Percentiles rank a stretch among this genome's conserved stretches.
These are phyloP conservation scores for Hypoxylon sp. DNA, from an alignment of 2,329 filamentous ascomycete species.

Conservation along the genomic window DNA sequence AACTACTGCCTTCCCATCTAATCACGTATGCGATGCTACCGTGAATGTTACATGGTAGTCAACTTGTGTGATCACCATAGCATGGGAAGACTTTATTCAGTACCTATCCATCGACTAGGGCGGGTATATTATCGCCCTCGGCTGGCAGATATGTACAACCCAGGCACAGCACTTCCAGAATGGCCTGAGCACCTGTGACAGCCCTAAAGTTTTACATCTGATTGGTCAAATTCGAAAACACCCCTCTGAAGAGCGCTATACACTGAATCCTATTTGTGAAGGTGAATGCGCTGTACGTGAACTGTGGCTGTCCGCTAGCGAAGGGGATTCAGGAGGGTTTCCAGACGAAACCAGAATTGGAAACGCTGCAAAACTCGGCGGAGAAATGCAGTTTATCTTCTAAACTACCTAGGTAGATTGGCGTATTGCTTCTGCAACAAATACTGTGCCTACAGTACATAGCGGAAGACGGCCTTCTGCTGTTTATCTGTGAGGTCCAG, in stretches of 20 bases:
- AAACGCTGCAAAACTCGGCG: neutral
- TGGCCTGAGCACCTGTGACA: too few species aligned
- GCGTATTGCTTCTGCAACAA: neutral
- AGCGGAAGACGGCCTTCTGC: conserved; percentile 46
- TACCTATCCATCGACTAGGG: neutral
- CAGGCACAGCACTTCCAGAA: too few species aligned
- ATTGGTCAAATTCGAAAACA: too few species aligned
- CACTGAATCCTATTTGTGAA: too few species aligned
- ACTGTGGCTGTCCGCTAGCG: too few species aligned
- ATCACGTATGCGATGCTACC: neutral
- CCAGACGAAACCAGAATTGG: neutral
- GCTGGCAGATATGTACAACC: too few species aligned
- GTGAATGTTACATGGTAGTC: neutral
- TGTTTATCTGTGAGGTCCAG: conserved; percentile 49
- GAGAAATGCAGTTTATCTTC: neutral
- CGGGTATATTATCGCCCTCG: too few species aligned
- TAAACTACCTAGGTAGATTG: too few species aligned
- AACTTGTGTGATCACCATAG: neutral
- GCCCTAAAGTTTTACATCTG: too few species aligned
- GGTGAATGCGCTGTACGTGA: too few species aligned
- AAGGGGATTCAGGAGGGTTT: too few species aligned
- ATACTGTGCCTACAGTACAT: conserved; percentile 34
- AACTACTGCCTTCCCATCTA: neutral
- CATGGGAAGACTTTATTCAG: neutral
- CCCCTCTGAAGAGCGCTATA: too few species aligned